Base-by-base conservation (phyloP, 108 stramenopile species). In the Conticribra guillardii region DNA sequence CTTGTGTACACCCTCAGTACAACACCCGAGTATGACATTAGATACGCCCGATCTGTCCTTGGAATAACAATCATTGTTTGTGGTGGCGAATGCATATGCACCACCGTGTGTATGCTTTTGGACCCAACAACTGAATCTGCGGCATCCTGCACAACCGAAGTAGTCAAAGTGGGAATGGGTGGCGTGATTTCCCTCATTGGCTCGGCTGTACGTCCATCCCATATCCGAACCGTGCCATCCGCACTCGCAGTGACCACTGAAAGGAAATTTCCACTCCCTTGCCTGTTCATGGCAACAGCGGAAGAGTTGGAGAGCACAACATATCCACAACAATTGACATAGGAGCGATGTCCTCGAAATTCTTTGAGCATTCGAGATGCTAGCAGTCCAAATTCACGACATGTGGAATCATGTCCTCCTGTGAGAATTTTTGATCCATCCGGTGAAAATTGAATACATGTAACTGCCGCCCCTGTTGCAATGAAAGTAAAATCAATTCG, bases 151-250 rank as follows among this genome's bases (percentile, higher is more conserved):
- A 69, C 72, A 32, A 79, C 54, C 58, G 79, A 16, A 33, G 24
- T 67, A 22, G 19, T 37, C 31, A 64, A 63, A 5, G 64, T 67
- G 24, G 54, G 73, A 30, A 79, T 56, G 48, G 66, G 73, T 30
- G 88, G 87, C 21, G 45, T 48, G 47, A 94, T 85, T 27, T 82
- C 85, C 26, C 74, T 48, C 1, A 94, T 61, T 8, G 69, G 58
- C 51, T 96, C 92, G 11, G 85, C 76, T 15, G 91, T 83, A 21
- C 74, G 74, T 28, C 81, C 84, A 69, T 94, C 89, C 96, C 96
- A 99, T n/a, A 99, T 59, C 31, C 87, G 76, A 3, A 96, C 92
- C 26, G 87, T 96, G 28, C 97, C 97, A 72, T 99, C 98, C 3
- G 91, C 90, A 22, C 91, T 89, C 17, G 83, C 89, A 14, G 97